Base-by-base conservation (phyloP, 2,329 filamentous ascomycete genomes). In the Cladobotryum protrusum region DNA sequence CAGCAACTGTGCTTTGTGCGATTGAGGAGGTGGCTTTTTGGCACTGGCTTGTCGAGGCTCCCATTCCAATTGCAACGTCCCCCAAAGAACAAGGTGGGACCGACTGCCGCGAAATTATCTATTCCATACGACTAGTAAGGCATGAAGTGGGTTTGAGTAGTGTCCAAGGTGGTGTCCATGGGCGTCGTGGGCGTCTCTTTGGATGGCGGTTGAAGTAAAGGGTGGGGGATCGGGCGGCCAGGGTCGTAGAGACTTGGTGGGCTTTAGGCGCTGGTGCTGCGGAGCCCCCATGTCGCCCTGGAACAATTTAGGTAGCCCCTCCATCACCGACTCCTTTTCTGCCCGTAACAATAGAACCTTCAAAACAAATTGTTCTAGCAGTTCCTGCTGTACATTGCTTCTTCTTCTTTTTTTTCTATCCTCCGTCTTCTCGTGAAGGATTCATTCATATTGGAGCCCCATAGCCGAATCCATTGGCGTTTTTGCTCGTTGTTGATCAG, bases 261-360 rank as follows among this genome's bases (percentile, higher is more conserved):
- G 34, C n/a, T 39, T 20, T 43, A 47, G 43, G 44, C 36, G 34
- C 48, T 50, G 47, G 51, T 48, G 51, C 49, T 42, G n/a, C 18
- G 45, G 45, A 54, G 52, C 44, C 57, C 56, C 49, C 57, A 60
- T 60, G 55, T 56, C 58, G 59, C 57, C 60, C 61, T 61, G 62
- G 60, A 64, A 67, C 67, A 68, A 68, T 65, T 65, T 66, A 35
- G 40, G 44, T 62, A 64, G 65, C 67, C 68, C 67, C 68, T 69
- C 65, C 59, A 62, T 64, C 61, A 56, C 61, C 55, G 56, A 60
- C 62, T 59, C 64, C 62, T 65, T 66, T 65, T 60, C 58, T 59
- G 50, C 52, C 53, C 59, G 59, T 56, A 57, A 55, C 54, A 48
- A 52, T 54, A 56, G 52, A 58, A 51, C 54, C 49, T 52, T 54